Conservation (phyloP, 208 protist species). For the Trypanosomatidae sp. region DNA sequence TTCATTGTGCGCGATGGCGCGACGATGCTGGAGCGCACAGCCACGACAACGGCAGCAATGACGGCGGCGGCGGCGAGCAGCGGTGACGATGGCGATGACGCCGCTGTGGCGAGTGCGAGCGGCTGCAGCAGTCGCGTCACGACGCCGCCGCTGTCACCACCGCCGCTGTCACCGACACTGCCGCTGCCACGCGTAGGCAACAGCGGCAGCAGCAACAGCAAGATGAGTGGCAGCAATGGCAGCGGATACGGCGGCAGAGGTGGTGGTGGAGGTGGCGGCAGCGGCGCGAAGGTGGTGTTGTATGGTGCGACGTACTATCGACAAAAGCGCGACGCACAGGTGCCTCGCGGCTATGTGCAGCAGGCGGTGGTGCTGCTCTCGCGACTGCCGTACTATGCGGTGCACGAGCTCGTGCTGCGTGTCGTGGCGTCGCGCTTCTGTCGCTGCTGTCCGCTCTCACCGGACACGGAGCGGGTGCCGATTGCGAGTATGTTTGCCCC, state of each 20-base stretch:
- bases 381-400: constrained; percentile 47
- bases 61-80: constrained; percentile 2
- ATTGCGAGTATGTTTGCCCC: constrained; percentile 53
- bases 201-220: constrained; percentile 4
- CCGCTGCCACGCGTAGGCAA: constrained; percentile 6
- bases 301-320: constrained; percentile 73
- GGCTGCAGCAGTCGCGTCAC: too few species aligned
- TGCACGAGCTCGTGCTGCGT: constrained; percentile 73
- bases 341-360: constrained; percentile 77
- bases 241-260: constrained; percentile 1
- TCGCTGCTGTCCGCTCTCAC: constrained; percentile 72
- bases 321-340: constrained; percentile 61
- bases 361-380: constrained; percentile 77
- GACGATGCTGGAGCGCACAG: neutral
- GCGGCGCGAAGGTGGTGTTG: constrained; percentile 15
- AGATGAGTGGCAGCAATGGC: constrained; percentile 11
- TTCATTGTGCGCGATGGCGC: constrained; percentile 64
- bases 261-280: constrained; percentile 4
- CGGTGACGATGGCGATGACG: too few species aligned
- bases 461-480: constrained; percentile 46
- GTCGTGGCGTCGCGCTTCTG: constrained; percentile 61
- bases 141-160: too few species aligned
- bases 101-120: too few species aligned
- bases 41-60: constrained; percentile 3
- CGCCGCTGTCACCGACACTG: too few species aligned